Evolutionary conservation across 2,329 filamentous ascomycete species (phyloP).

Genomic region (Parastagonospora nodorum): DNA sequence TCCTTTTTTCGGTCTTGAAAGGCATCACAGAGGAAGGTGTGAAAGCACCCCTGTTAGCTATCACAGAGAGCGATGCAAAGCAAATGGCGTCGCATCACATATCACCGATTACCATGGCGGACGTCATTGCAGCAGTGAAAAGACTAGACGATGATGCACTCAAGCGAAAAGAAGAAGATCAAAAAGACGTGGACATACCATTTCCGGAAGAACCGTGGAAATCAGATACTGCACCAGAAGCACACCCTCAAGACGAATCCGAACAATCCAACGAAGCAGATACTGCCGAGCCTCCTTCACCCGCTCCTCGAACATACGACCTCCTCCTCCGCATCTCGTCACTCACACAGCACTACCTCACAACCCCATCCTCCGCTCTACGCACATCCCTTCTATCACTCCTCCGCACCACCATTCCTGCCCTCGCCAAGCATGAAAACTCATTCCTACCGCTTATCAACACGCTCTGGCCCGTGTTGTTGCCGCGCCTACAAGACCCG

Average conservation of each 20-base stretch:
- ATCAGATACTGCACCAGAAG: constrained; percentile 28
- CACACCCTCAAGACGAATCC: constrained; percentile 41
- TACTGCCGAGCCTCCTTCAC: constrained; percentile 60
- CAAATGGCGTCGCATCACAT: neutral
- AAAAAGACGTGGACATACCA: constrained; percentile 15
- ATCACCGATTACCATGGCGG: constrained; percentile 18
- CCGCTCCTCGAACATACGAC: constrained; percentile 75
- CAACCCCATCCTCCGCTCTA: constrained; percentile 79
- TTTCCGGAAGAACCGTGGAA: constrained; percentile 45
- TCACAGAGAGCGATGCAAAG: constrained; percentile 14
- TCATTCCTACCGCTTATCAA: constrained; percentile 89
- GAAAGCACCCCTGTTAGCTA: constrained; percentile 58
- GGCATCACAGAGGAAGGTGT: constrained; percentile 84
- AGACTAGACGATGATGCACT: constrained; percentile 39
- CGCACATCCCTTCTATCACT: constrained; percentile 79
- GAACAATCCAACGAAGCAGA: constrained; percentile 27
- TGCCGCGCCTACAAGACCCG: constrained; percentile 67
- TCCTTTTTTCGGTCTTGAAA: constrained; percentile 79
- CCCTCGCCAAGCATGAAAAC: constrained; percentile 77
- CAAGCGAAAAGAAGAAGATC: constrained; percentile 30
- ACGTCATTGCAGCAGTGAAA: constrained; percentile 37
- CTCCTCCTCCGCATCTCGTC: constrained; percentile 80
- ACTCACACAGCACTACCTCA: constrained; percentile 88
- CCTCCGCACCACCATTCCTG: constrained; percentile 71
- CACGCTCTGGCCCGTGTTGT: constrained; percentile 83